phyloP scores from a whole-genome alignment of 2,329 filamentous ascomycete species.

The Gyromitra esculenta region DNA sequence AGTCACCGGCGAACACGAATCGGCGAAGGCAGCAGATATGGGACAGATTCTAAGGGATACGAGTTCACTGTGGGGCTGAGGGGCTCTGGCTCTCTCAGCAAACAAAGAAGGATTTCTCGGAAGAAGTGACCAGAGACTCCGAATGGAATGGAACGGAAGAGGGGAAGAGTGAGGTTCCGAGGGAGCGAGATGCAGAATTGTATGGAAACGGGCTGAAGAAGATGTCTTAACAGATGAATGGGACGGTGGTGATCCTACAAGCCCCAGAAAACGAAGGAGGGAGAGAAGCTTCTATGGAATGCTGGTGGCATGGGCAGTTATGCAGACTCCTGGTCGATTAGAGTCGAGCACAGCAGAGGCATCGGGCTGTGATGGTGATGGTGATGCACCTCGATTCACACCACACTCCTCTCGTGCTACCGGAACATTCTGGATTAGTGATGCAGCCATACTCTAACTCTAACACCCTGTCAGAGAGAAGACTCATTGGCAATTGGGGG shows the following conservation, averaged over 20 bases:
- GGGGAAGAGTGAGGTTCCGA: neutral
- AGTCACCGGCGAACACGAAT: conserved; percentile 6
- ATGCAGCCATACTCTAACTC: conserved; percentile 5
- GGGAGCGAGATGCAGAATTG: neutral
- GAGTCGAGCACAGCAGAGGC: neutral
- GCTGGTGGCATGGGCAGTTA: neutral
- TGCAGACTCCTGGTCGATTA: neutral
- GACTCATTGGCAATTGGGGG: neutral
- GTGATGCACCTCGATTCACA: neutral
- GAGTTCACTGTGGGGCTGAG: neutral
- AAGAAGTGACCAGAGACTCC: neutral
- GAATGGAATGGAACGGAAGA: neutral
- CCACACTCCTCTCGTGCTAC: neutral
- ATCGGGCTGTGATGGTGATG: neutral
- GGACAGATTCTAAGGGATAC: neutral
- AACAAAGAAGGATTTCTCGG: neutral
- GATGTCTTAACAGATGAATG: neutral
- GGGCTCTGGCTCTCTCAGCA: neutral
- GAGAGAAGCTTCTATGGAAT: conserved; percentile 2
- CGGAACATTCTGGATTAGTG: conserved; percentile 34
- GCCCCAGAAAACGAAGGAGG: neutral
- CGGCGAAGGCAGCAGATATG: neutral
- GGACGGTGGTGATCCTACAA: conserved; percentile 1
- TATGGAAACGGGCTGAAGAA: neutral
- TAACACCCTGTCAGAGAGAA: neutral